A percentile compares a stretch with the other conserved stretches of the same genome.
These are phyloP conservation scores for Dalbergia cultrata DNA, from an alignment of 306 rosid species.

Conservation along the genomic window DNA sequence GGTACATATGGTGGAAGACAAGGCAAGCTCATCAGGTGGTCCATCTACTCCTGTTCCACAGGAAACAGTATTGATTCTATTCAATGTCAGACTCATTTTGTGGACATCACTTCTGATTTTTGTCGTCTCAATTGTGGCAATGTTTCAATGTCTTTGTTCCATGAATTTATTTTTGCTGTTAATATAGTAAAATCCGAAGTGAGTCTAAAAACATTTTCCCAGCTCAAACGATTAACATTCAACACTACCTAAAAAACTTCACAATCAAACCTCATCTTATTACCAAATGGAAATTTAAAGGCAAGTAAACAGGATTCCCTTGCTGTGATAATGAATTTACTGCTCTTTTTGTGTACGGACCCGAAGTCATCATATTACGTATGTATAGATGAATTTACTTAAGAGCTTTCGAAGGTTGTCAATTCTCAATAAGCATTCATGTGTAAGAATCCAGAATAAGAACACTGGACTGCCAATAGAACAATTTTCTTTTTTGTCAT, in stretches of 20 bases:
- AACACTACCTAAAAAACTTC: not conserved
- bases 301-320: slow-evolving; percentile 11
- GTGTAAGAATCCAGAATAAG: slow-evolving; percentile 5
- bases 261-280: not conserved
- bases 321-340: slow-evolving; percentile 16
- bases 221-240: not conserved
- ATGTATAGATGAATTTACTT: slow-evolving; percentile 29
- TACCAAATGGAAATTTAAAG: not conserved
- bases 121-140: not conserved
- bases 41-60: not conserved
- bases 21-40: slow-evolving; percentile 19
- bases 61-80: slow-evolving; percentile 2
- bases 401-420: not conserved
- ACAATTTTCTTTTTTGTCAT: slow-evolving; percentile 34
- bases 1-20: not conserved
- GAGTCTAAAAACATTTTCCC: not conserved
- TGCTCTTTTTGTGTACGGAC: slow-evolving; percentile 2
- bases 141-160: slow-evolving; percentile 25
- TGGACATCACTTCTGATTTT: not conserved
- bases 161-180: not conserved
- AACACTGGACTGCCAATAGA: slow-evolving; percentile 19
- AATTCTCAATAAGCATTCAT: slow-evolving; percentile 2
- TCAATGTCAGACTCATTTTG: slow-evolving; percentile 20
- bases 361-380: not conserved
- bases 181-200: slow-evolving; percentile 14